These are phyloP conservation scores for Capsicum rhomboideum DNA, from an alignment of 257 asterid species.

Conservation along the genomic window DNA sequence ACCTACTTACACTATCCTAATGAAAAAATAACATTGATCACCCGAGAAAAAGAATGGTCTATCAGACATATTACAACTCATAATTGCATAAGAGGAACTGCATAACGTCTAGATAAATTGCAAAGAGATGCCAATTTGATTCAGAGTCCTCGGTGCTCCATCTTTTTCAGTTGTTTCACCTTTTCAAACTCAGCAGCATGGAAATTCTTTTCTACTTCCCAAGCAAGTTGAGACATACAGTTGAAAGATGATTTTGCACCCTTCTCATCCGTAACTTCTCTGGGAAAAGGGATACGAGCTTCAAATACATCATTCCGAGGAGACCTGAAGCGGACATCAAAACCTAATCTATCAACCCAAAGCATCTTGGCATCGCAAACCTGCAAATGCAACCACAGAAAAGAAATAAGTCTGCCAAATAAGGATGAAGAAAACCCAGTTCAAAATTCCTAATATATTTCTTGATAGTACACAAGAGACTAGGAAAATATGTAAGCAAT, in stretches of 20 bases:
- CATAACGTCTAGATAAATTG: not conserved
- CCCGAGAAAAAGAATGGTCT: not conserved
- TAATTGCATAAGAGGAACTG: not conserved
- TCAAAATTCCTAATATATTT: not conserved
- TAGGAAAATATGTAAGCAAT: not conserved
- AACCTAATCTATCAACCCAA: conserved; percentile 92
- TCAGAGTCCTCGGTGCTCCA: conserved; percentile 19
- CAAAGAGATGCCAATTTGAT: not conserved
- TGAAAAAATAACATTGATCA: not conserved
- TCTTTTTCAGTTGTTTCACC: conserved; percentile 61
- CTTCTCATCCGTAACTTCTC: conserved; percentile 80
- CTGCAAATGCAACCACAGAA: conserved; percentile 25
- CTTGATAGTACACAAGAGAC: not conserved
- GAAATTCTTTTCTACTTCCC: conserved; percentile 86
- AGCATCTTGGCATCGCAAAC: conserved; percentile 79
- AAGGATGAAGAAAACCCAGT: not conserved
- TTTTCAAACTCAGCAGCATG: conserved; percentile 48
- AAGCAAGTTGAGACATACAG: conserved; percentile 93
- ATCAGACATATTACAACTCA: not conserved
- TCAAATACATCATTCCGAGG: conserved; percentile 52
- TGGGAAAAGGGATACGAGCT: conserved; percentile 86
- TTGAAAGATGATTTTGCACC: conserved; percentile 97
- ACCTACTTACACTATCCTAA: not conserved
- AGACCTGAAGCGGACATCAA: conserved; percentile 59
- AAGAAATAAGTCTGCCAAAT: not conserved